A percentile compares a stretch with the other conserved stretches of the same genome.
Evolutionary conservation across 306 rosid genomes (phyloP).

Genomic region (Glycyrrhiza uralensis): DNA sequence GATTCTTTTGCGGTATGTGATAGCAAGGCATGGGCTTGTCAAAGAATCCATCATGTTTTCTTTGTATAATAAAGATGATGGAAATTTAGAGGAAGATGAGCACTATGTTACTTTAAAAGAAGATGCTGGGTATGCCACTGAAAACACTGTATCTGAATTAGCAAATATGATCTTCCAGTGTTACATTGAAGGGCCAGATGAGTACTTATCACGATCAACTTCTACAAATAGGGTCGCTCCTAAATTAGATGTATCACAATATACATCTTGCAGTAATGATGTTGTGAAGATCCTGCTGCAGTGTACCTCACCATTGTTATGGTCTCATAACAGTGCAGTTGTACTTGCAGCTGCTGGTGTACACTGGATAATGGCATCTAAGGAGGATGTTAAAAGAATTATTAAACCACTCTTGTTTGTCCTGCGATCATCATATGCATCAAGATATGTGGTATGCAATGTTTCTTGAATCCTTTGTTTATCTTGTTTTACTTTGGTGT

Average conservation of each 20-base stretch:
- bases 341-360: slow-evolving; percentile 92
- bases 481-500: background rate
- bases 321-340: slow-evolving; percentile 97
- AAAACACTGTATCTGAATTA: slow-evolving; percentile 43
- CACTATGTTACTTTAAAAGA: slow-evolving; percentile 30
- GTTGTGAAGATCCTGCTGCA: slow-evolving; percentile 81
- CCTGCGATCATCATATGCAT: slow-evolving; percentile 73
- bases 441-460: slow-evolving; percentile 79
- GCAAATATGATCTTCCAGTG: slow-evolving; percentile 59
- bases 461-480: slow-evolving; percentile 25
- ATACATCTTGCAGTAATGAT: slow-evolving; percentile 58
- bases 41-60: slow-evolving; percentile 77
- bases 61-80: slow-evolving; percentile 35
- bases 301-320: slow-evolving; percentile 86
- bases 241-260: slow-evolving; percentile 48
- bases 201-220: slow-evolving; percentile 79
- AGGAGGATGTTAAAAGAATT: slow-evolving; percentile 56
- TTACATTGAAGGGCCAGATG: slow-evolving; percentile 92
- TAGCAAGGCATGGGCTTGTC: slow-evolving; percentile 84
- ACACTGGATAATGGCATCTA: slow-evolving; percentile 93
- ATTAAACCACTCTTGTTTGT: slow-evolving; percentile 86
- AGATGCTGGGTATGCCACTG: slow-evolving; percentile 39
- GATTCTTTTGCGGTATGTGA: slow-evolving; percentile 76
- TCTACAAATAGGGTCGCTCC: slow-evolving; percentile 42
- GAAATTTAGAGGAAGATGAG: slow-evolving; percentile 39